Percentiles rank a stretch among this genome's conserved stretches.
These are phyloP conservation scores for Colletotrichum tropicicola DNA, from an alignment of 2,329 filamentous ascomycete species.

Conservation along the genomic window DNA sequence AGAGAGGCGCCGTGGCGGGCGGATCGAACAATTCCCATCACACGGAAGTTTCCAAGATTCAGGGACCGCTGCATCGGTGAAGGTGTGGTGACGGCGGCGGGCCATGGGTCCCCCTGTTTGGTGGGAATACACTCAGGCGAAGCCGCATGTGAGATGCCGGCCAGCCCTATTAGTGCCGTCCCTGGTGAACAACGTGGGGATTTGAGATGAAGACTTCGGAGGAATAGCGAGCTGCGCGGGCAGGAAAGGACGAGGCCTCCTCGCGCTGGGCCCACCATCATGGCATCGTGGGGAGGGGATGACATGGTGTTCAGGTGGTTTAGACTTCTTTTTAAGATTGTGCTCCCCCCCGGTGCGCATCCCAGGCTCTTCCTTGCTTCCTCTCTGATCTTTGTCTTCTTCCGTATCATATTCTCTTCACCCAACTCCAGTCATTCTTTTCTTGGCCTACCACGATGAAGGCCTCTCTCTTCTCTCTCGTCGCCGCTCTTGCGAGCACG, in stretches of 20 bases:
- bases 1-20: neutral
- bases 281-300: neutral
- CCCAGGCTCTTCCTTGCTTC: too few relatives aligned
- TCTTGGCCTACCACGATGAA: slow-evolving; percentile 5
- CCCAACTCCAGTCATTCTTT: neutral
- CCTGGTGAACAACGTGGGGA: neutral
- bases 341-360: too few relatives aligned
- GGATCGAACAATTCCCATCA: neutral
- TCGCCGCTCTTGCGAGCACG: slow-evolving; percentile 30
- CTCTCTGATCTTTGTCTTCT: neutral
- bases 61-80: neutral
- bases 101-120: neutral
- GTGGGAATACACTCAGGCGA: neutral
- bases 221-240: neutral
- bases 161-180: neutral
- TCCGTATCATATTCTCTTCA: neutral
- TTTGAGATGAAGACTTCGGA: neutral
- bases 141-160: neutral
- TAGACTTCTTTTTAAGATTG: slow-evolving; percentile 3
- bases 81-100: neutral
- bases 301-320: neutral
- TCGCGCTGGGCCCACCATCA: neutral
- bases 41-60: neutral
- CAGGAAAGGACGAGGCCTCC: neutral
- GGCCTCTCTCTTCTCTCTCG: slow-evolving; percentile 25